Base-by-base conservation (phyloP, 2,329 filamentous ascomycete species). In the Pseudogymnoascus pannorum region DNA sequence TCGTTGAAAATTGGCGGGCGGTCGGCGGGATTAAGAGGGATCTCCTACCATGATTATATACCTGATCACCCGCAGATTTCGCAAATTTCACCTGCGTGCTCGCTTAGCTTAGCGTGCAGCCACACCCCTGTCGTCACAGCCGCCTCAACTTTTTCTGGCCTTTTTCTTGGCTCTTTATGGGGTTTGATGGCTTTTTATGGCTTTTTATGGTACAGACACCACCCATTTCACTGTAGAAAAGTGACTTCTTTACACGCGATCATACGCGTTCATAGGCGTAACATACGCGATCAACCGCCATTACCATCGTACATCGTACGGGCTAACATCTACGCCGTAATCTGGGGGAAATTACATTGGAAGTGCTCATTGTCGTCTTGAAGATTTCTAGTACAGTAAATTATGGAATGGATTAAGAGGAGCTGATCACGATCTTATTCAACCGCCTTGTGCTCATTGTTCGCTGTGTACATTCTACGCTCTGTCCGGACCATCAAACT, bases 41-140 rank as follows among this genome's bases (percentile, higher is more conserved):
- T 40, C 31, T 29, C 22, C 57, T 40, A 24, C 57, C 35, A 58
- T 40, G 57, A 58, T 36, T 58, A 58, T 58, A 58, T 58, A 58
- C 57, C 57, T 40, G 57, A 40, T 54, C 48, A 54, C 48, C 44
- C 57, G 31, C 57, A 58, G 57, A 40, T 54, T 54, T 54, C 48
- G 35, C 57, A 58, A 58, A 58, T 58, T 58, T 58, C 57, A 58
- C 22, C 57, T 58, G 57, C 31, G 31, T 24, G 31, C 57, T 58
- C 57, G 57, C 57, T 58, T 58, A 58, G 11, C 6, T 22, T 58
- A 58, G 57, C 57, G 57, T 58, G 57, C 57, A 58, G 29, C 29
- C 57, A 58, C 26, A 54, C 11, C 57, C 57, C 57, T 36, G 57
- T 58, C 57, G 57, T 58, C 57, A 58, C 57, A 58, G 57, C 57